Conservation (phyloP, 306 rosid genomes). For the Citrullus mucosospermus region DNA sequence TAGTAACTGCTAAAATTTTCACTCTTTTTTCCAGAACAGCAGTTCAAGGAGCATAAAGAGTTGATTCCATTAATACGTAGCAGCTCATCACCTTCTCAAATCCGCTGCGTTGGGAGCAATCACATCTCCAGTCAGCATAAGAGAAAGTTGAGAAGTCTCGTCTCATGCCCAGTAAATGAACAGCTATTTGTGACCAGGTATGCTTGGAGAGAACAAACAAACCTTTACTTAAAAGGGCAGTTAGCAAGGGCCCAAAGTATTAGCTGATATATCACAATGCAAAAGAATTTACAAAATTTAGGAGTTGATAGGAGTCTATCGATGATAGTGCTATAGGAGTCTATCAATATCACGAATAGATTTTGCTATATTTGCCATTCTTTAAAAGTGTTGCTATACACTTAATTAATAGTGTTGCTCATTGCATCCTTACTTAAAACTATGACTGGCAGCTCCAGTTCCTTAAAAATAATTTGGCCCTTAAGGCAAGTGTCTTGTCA, state of each 20-base stretch:
- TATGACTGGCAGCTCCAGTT: background rate
- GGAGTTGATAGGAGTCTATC: too few relatives aligned
- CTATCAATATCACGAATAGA: too few relatives aligned
- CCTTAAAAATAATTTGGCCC: background rate
- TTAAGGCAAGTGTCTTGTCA: background rate
- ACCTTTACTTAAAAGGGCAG: background rate
- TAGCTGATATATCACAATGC: too few relatives aligned
- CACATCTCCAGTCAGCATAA: slow-evolving; percentile 85
- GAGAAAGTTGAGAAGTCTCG: slow-evolving; percentile 78
- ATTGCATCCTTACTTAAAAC: background rate
- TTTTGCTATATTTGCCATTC: too few relatives aligned
- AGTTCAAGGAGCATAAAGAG: slow-evolving; percentile 57
- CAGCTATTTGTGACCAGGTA: slow-evolving; percentile 76
- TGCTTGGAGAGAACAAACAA: background rate
- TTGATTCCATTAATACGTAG: slow-evolving; percentile 35
- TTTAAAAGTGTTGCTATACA: too few relatives aligned
- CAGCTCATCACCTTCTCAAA: slow-evolving; percentile 25
- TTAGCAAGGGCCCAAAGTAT: too few relatives aligned
- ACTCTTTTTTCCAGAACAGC: slow-evolving; percentile 43
- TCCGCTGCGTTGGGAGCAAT: slow-evolving; percentile 42
- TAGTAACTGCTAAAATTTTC: slow-evolving; percentile 6
- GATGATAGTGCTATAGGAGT: too few relatives aligned
- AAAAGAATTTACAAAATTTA: too few relatives aligned
- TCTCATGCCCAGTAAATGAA: slow-evolving; percentile 70
- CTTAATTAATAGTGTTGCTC: too few relatives aligned